Conservation (phyloP, 2,329 filamentous ascomycete species). For the Pseudogymnoascus verrucosus region DNA sequence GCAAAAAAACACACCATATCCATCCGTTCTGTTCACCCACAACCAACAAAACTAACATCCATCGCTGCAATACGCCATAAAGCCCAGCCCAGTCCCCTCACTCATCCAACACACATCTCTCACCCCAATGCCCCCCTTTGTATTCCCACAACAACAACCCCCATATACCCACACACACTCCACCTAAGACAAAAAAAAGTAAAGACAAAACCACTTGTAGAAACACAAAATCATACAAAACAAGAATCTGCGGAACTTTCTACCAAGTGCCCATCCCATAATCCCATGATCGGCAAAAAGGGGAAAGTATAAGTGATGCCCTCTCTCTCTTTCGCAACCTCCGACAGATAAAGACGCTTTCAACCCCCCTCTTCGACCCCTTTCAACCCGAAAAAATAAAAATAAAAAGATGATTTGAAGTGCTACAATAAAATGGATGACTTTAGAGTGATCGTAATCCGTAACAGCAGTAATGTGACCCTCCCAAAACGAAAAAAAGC, state of each 20-base stretch:
- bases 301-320: too few species aligned
- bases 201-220: neutral
- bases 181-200: neutral
- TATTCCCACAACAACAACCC: neutral
- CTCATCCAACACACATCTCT: too few species aligned
- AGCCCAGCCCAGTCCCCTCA: neutral
- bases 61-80: neutral
- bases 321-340: too few species aligned
- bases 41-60: too few species aligned
- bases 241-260: neutral
- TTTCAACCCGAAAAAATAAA: neutral
- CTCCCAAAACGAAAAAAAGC: neutral
- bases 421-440: slow-evolving; percentile 1
- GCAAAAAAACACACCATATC: slow-evolving; percentile 24
- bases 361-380: neutral
- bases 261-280: neutral
- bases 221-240: neutral
- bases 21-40: neutral
- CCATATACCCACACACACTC: too few species aligned
- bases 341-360: neutral
- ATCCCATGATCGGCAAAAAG: slow-evolving; percentile 11
- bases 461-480: neutral
- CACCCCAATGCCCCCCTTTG: neutral
- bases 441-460: neutral
- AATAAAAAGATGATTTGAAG: neutral